Base-by-base conservation (phyloP, 768 basidiomycete genomes). In the Chalciporus sphaerocephalus region DNA sequence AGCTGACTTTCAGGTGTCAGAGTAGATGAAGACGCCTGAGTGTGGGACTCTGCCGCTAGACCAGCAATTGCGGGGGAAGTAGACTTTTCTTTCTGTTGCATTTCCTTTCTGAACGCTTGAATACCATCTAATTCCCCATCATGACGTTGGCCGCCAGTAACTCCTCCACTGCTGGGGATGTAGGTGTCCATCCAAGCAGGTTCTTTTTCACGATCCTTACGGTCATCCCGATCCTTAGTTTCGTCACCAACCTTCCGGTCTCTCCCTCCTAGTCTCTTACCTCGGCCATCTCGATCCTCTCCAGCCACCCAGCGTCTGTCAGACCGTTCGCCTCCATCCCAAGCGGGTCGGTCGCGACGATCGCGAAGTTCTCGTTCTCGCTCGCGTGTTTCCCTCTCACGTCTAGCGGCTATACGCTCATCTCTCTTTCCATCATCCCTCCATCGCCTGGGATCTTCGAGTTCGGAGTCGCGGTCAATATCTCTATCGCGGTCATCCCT, bases 161-260 rank as follows among this genome's bases (percentile, higher is more conserved):
- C 81, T 12, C 71, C 68, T 24, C 79, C 62, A 18, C 74, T 74
- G 40, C 68, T 74, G 11, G 88, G 87, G 49, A 90, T 75, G 60
- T 89, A 90, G 16, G 86, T 81, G 53, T 91, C 90, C 89, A 92
- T 92, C 89, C 89, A 92, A 15, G 89, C 89, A 18, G 89, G 90
- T 59, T 92, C 90, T 57, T 86, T 89, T 69, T 92, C 90, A 45
- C 69, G 66, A 53, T 82, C 81, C 45, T 75, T 73, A 53, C 64
- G 64, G 39, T 65, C 64, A 40, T 83, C 77, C 23, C 76, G 71
- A 42, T 79, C 79, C 51, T 69, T 67, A 41, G 69, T 75, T 43
- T 68, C 68, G 38, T 75, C 76, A 13, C 66, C 72, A 37, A 57
- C 36, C 53, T 79, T 79, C 52, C 75, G 74, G 44, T 87, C 87